phyloP scores from a whole-genome alignment of 2,329 filamentous ascomycete species.

The Microascus cirrosus region DNA sequence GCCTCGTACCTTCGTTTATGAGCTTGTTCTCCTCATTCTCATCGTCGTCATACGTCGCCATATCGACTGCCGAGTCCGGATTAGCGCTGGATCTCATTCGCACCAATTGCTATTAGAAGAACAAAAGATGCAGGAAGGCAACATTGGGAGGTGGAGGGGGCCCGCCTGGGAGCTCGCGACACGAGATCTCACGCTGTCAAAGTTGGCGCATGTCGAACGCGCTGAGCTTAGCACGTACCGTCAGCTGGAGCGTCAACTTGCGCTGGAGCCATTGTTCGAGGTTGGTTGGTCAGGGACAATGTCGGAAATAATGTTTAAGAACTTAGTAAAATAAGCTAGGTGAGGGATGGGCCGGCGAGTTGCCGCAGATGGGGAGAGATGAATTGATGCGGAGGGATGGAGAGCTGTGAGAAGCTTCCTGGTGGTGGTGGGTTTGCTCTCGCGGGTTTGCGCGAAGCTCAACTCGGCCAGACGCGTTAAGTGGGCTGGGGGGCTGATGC shows the following conservation, averaged over 20 bases:
- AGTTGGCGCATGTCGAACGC: not conserved
- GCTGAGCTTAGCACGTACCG: slow-evolving; percentile 13
- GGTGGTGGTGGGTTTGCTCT: not conserved
- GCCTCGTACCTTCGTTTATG: slow-evolving; percentile 70
- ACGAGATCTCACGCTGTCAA: not conserved
- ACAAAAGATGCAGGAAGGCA: not conserved
- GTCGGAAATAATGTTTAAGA: not conserved
- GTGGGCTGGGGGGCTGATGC: not conserved
- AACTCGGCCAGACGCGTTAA: slow-evolving; percentile 2
- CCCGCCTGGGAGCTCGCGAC: not conserved
- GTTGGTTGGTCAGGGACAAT: not conserved
- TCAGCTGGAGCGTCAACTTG: slow-evolving; percentile 23
- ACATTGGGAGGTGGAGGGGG: not conserved
- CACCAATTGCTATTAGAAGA: not conserved
- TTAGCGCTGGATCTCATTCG: not conserved
- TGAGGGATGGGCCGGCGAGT: not conserved
- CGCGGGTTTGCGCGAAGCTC: not conserved
- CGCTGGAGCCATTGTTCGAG: slow-evolving; percentile 20
- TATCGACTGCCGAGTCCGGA: slow-evolving; percentile 18
- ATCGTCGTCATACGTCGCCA: slow-evolving; percentile 45
- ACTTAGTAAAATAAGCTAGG: not conserved
- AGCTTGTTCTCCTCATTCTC: slow-evolving; percentile 70
- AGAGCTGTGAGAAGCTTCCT: not conserved
- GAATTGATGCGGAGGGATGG: not conserved
- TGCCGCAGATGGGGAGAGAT: not conserved